Base-by-base conservation (phyloP, 768 basidiomycete species). In the Hemileccinum rubropunctum region DNA sequence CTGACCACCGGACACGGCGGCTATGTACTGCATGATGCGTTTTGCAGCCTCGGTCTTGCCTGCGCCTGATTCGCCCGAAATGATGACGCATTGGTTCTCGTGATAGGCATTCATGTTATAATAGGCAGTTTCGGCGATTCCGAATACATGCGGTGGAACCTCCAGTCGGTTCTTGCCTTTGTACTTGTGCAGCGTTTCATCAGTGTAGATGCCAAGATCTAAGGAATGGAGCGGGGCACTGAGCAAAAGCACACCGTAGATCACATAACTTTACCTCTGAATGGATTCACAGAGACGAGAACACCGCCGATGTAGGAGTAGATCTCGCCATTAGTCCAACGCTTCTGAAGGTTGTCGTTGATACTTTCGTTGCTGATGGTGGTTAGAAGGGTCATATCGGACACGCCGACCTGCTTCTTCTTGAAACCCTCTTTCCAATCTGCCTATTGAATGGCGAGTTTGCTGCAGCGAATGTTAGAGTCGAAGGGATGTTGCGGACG, bases 401-500 rank as follows among this genome's bases (percentile, higher is more conserved):
- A 85, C 50, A 99, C 95, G 48, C 97, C 97, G 54, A 95, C 87
- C 71, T 91, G 88, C 74, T 98, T 98, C 85, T 98, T 99, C 86
- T 97, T 97, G 80, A 99, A 99, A 5, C 95, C 94, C 64, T 98
- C 95, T 71, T 95, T 95, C 95, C 95, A 99, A 68, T 98, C 95
- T 42, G 95, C 95, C 95, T 98, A 56, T 47, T 41, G 37, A 26
- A 36, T 18, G 18, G 6, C 50, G 41, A 48, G 53, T 58, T n/a
- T 37, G 18, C 36, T 43, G 48, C 41, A 40, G 55, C 51, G 36
- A 32, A 34, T 52, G 34, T 34, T 36, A 42, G 27, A 8, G 28
- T 9, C 11, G 28, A 18, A 43, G n/a, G 49, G 50, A 21, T 36
- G 41, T 28, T 33, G n/a, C 28, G 44, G 46, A 58, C 56, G 40